Evolutionary conservation across 805 yeast genomes (phyloP).

Genomic region (Grigorovia yakushimaensis): DNA sequence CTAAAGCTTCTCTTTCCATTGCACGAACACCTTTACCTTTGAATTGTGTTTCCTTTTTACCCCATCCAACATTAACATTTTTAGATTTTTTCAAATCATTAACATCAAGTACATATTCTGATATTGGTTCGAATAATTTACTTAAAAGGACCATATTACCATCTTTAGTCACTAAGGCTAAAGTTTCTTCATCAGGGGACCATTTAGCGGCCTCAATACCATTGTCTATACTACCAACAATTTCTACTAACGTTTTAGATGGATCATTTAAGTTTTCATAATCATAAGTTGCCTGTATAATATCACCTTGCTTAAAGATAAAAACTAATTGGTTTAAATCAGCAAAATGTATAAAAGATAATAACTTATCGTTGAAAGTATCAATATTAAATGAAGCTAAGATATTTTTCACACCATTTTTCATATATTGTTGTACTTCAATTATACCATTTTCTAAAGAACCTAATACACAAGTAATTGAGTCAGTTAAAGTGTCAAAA

Average conservation of each 20-base stretch:
- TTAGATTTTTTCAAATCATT: slow-evolving; percentile 60
- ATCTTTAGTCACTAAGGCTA: slow-evolving; percentile 57
- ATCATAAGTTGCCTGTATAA: slow-evolving; percentile 56
- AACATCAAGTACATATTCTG: slow-evolving; percentile 48
- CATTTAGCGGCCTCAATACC: slow-evolving; percentile 68
- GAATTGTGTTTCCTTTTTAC: slow-evolving; percentile 92
- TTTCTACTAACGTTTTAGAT: slow-evolving; percentile 44
- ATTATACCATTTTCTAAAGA: slow-evolving; percentile 43
- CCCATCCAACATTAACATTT: slow-evolving; percentile 98
- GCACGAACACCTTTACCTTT: slow-evolving; percentile 87
- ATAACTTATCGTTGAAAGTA: slow-evolving; percentile 32
- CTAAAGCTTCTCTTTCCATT: slow-evolving; percentile 49
- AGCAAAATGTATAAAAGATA: slow-evolving; percentile 57
- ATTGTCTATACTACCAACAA: slow-evolving; percentile 76
- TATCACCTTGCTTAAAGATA: slow-evolving; percentile 68
- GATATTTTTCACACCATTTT: slow-evolving; percentile 46
- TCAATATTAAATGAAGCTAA: slow-evolving; percentile 53
- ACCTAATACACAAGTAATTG: slow-evolving; percentile 56
- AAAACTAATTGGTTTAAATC: slow-evolving; percentile 59
- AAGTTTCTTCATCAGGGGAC: slow-evolving; percentile 87
- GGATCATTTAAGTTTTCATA: slow-evolving; percentile 35
- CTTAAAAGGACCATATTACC: slow-evolving; percentile 57
- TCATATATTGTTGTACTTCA: slow-evolving; percentile 71
- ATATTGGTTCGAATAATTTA: slow-evolving; percentile 67
- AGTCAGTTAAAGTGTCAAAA: slow-evolving; percentile 68